Conservation (phyloP, 495 filamentous ascomycete species). For the Podospora didyma region DNA sequence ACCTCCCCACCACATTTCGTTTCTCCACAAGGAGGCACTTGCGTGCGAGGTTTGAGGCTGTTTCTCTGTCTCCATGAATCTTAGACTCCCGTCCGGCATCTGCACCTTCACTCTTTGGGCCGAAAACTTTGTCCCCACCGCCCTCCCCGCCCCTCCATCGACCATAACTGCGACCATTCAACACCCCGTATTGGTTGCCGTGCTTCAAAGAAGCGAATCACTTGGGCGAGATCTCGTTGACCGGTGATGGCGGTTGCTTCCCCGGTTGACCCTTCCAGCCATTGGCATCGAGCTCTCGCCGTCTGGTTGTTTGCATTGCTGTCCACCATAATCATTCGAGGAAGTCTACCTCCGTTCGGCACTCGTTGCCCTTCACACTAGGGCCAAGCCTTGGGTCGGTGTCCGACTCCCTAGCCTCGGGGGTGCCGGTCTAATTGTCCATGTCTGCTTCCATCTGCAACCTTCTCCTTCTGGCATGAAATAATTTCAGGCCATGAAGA, state of each 20-base stretch:
- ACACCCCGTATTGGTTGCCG: no score
- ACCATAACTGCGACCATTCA: neutral
- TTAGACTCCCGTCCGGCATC: conserved; percentile 4
- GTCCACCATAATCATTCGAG: neutral
- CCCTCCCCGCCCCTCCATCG: neutral
- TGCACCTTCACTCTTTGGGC: conserved; percentile 3
- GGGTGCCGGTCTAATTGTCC: conserved; percentile 1
- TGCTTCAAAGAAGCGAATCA: neutral
- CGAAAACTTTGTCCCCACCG: neutral
- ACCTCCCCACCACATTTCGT: no score
- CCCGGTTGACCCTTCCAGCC: neutral
- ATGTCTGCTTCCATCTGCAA: neutral
- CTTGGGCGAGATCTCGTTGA: neutral
- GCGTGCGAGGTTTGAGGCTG: neutral
- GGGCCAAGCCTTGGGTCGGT: neutral
- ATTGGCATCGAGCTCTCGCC: neutral
- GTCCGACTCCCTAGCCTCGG: conserved; percentile 2
- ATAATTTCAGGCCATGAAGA: neutral
- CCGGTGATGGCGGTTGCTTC: neutral
- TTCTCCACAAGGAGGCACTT: no score
- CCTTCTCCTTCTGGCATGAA: conserved; percentile 1
- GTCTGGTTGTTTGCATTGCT: neutral
- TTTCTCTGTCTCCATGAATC: neutral
- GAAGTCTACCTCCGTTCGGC: no score
- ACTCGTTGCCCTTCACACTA: no score